phyloP scores from a whole-genome alignment of 805 yeast species.

The Brettanomyces bruxellensis region DNA sequence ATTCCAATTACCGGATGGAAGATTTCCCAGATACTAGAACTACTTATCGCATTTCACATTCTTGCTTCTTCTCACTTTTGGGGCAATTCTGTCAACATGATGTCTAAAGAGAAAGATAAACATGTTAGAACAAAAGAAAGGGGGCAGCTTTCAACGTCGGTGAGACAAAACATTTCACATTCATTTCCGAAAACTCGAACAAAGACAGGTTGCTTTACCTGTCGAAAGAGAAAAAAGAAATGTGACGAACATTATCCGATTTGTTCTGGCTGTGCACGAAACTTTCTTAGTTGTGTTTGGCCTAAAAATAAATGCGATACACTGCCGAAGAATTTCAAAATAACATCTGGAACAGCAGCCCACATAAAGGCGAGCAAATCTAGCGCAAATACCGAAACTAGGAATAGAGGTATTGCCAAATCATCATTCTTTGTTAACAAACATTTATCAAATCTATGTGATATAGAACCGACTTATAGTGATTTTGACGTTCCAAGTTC shows the following conservation, averaged over 20 bases:
- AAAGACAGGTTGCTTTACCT: slow-evolving; percentile 29
- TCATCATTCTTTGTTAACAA: not conserved
- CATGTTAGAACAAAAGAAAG: not conserved
- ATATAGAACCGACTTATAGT: not conserved
- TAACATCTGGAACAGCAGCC: slow-evolving; percentile 13
- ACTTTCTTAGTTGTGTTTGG: slow-evolving; percentile 26
- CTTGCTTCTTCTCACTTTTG: not conserved
- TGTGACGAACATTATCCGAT: slow-evolving; percentile 26
- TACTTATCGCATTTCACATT: not conserved
- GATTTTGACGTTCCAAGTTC: slow-evolving; percentile 17
- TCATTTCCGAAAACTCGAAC: slow-evolving; percentile 14
- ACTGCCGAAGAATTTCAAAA: slow-evolving; percentile 19
- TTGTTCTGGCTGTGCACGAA: slow-evolving; percentile 27
- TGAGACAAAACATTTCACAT: not conserved
- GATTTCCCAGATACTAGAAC: not conserved
- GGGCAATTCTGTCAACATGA: not conserved
- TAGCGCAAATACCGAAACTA: not conserved
- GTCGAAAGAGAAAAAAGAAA: slow-evolving; percentile 29
- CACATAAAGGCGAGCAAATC: not conserved
- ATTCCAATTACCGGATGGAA: not conserved
- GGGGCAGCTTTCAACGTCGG: not conserved
- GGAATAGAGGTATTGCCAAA: not conserved
- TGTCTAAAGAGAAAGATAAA: not conserved
- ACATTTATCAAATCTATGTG: not conserved
- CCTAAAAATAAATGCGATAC: slow-evolving; percentile 18